phyloP scores from a whole-genome alignment of 2,329 filamentous ascomycete species.

The Emmonsia crescens region DNA sequence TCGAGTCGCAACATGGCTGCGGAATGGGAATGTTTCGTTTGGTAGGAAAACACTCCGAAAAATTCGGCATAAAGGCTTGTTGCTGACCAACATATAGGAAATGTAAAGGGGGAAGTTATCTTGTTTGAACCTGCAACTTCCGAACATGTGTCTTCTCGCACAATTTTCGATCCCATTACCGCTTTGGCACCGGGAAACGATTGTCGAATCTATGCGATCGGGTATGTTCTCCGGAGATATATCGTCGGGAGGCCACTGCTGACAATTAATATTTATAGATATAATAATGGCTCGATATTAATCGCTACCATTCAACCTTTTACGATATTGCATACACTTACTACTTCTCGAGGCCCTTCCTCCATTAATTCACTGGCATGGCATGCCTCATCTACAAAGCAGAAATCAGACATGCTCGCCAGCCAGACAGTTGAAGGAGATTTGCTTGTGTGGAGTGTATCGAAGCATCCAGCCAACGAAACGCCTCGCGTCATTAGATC shows the following conservation, averaged over 20 bases:
- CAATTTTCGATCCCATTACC: slow-evolving; percentile 92
- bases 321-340: slow-evolving; percentile 85
- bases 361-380: slow-evolving; percentile 79
- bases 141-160: slow-evolving; percentile 82
- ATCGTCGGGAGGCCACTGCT: background rate
- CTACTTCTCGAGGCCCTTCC: slow-evolving; percentile 71
- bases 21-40: slow-evolving; percentile 92
- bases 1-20: slow-evolving; percentile 84
- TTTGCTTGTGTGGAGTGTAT: slow-evolving; percentile 89
- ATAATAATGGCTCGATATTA: slow-evolving; percentile 87
- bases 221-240: slow-evolving; percentile 6
- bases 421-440: slow-evolving; percentile 88
- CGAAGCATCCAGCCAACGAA: slow-evolving; percentile 63
- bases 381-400: slow-evolving; percentile 92
- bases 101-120: slow-evolving; percentile 84
- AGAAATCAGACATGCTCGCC: slow-evolving; percentile 96
- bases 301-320: slow-evolving; percentile 88
- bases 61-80: slow-evolving; percentile 7
- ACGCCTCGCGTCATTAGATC: slow-evolving; percentile 81
- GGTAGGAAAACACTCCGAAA: slow-evolving; percentile 40
- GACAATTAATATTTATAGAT: slow-evolving; percentile 46
- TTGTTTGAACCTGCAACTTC: slow-evolving; percentile 88
- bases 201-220: slow-evolving; percentile 85
- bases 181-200: slow-evolving; percentile 80
- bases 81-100: slow-evolving; percentile 49